Base-by-base conservation (phyloP, 495 filamentous ascomycete genomes). In the Penicillium salamii region DNA sequence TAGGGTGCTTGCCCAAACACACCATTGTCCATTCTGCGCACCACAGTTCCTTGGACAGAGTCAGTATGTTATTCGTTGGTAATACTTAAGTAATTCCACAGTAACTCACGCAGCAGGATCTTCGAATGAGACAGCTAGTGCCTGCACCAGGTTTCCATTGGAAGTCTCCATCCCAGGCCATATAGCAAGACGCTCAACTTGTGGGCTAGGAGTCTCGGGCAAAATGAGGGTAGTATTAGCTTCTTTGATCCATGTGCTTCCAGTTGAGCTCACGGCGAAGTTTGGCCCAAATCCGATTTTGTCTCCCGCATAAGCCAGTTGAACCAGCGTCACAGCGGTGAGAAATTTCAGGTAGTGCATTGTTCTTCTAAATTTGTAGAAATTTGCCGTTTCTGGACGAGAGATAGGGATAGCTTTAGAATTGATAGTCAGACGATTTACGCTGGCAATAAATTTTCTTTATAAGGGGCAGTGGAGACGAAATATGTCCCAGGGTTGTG, bases 161-260 rank as follows among this genome's bases (percentile, higher is more conserved):
- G 37, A 40, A 19, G 37, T 40, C 37, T 40, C 37, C 37, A 40
- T 40, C 5, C 37, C 37, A 40, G 37, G 37, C 37, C 37, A 40
- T 15, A 40, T 12, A 15, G 37, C 37, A 2, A 40, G 37, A 15
- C 37, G 37, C 9, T 40, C 37, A 15, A 40, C 13, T 15, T 40
- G 37, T 5, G 37, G 37, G 9, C 8, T 15, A 11, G 37, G 37
- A 19, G 37, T 40, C 37, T 40, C 17, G 37, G 37, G 37, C 19
- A 40, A 19, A 19, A 40, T 19, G 9, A 40, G 37, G 9, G 37
- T 40, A 19, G 37, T 19, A 9, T 40, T 40, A 15, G 8, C 37
- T 19, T 40, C 37, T 40, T 21, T 40, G 37, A 40, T 40, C 37
- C 37, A 40, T 40, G 37, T 15, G 17, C 37, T 26, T 3, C 23